phyloP scores from a whole-genome alignment of 306 rosid species.

The Rubus parviflorus region DNA sequence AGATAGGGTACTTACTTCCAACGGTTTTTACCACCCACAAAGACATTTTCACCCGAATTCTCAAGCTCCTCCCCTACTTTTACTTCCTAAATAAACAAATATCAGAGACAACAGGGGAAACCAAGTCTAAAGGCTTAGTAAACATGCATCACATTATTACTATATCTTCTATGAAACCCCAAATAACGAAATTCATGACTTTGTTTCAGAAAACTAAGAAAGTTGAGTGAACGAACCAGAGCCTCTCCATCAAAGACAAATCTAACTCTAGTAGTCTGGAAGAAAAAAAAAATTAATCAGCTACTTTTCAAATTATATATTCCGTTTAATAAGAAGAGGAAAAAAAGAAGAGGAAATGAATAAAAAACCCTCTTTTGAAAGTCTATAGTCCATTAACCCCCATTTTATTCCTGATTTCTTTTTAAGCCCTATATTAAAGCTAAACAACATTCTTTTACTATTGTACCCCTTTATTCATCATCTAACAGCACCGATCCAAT shows the following conservation, averaged over 20 bases:
- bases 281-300: constrained; percentile 30
- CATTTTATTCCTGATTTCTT: too few species aligned
- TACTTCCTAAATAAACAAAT: constrained; percentile 64
- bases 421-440: too few species aligned
- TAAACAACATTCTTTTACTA: too few species aligned
- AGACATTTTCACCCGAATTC: constrained; percentile 90
- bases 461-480: too few species aligned
- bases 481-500: too few species aligned
- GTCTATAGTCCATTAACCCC: too few species aligned
- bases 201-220: constrained; percentile 4
- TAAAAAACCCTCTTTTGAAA: too few species aligned
- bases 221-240: constrained; percentile 64
- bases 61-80: constrained; percentile 81
- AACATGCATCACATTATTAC: not conserved
- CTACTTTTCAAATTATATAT: not conserved
- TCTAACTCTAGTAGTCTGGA: constrained; percentile 84
- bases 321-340: too few species aligned
- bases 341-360: too few species aligned
- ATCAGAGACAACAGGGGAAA: constrained; percentile 7
- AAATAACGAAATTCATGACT: not conserved
- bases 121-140: not conserved
- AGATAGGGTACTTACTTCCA: constrained; percentile 74
- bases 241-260: constrained; percentile 82
- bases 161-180: not conserved
- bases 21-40: constrained; percentile 90